Percentiles rank a stretch among this genome's conserved stretches.
Conservation (phyloP, 148 eudicot species). For the Camellia granthamiana region DNA sequence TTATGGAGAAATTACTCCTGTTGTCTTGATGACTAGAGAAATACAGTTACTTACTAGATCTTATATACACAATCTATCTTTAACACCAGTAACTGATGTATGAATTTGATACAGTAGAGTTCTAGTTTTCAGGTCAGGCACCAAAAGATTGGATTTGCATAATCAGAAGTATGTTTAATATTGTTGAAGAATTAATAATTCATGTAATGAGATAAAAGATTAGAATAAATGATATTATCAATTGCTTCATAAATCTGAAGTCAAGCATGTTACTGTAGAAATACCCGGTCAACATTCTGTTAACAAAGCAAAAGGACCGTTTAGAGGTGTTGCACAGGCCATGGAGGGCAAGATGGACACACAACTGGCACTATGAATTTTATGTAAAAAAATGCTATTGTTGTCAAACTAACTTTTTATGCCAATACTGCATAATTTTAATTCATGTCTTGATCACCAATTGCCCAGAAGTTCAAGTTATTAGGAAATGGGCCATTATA, state of each 20-base stretch:
- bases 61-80: not conserved
- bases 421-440: not conserved
- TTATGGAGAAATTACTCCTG: not conserved
- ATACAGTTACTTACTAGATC: not conserved
- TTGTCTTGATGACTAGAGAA: too few species aligned
- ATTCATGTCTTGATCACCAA: not conserved
- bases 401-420: not conserved
- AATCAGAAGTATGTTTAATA: not conserved
- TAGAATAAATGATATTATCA: too few species aligned
- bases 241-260: not conserved
- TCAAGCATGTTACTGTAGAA: not conserved
- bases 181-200: not conserved
- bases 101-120: not conserved
- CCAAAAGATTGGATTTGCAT: not conserved
- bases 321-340: not conserved
- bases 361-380: not conserved
- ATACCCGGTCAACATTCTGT: not conserved
- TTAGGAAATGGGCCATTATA: not conserved
- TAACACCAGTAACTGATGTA: not conserved
- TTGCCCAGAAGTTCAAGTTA: not conserved
- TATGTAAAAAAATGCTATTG: not conserved
- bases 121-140: slow-evolving; percentile 5
- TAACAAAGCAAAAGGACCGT: not conserved
- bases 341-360: not conserved
- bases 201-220: not conserved